These are phyloP conservation scores for Arthrobotrys sinensis DNA, from an alignment of 2,329 filamentous ascomycete genomes.

Conservation along the genomic window DNA sequence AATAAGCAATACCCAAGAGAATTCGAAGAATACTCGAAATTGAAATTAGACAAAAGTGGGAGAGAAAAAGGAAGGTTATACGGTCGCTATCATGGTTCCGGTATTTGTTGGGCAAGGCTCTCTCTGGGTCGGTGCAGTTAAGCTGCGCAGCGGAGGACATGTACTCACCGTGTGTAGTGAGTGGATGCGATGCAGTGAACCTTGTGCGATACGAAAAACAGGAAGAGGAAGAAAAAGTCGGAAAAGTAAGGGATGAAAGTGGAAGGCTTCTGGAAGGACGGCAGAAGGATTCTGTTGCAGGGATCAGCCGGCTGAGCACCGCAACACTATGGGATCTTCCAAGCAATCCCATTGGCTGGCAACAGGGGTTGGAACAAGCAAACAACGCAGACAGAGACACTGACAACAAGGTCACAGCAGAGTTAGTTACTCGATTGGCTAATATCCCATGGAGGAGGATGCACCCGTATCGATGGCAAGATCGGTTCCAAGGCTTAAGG, in stretches of 20 bases:
- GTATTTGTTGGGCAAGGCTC: slow-evolving; percentile 23
- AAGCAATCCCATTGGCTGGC: slow-evolving; percentile 31
- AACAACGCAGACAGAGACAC: slow-evolving; percentile 29
- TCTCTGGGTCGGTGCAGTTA: slow-evolving; percentile 17
- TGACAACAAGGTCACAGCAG: background rate
- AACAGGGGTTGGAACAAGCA: slow-evolving; percentile 17
- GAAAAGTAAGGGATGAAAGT: slow-evolving; percentile 18
- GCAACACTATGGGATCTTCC: slow-evolving; percentile 22
- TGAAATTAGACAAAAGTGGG: slow-evolving; percentile 3
- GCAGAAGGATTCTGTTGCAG: slow-evolving; percentile 42
- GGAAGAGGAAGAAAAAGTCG: slow-evolving; percentile 2
- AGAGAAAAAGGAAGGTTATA: slow-evolving; percentile 52
- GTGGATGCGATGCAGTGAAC: slow-evolving; percentile 19
- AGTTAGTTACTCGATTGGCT: background rate
- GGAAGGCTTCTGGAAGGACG: slow-evolving; percentile 60
- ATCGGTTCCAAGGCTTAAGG: slow-evolving; percentile 12
- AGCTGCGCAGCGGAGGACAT: too few species aligned
- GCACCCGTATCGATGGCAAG: background rate
- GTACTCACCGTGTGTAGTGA: slow-evolving; percentile 22
- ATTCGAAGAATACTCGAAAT: slow-evolving; percentile 1
- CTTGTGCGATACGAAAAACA: slow-evolving; percentile 17
- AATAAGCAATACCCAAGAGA: background rate
- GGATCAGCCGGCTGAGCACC: slow-evolving; percentile 34
- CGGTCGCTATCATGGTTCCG: slow-evolving; percentile 46
- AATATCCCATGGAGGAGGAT: slow-evolving; percentile 11